A percentile compares a stretch with the other conserved stretches of the same genome.
Evolutionary conservation across 768 basidiomycete species (phyloP).

Genomic region (Postia placenta): DNA sequence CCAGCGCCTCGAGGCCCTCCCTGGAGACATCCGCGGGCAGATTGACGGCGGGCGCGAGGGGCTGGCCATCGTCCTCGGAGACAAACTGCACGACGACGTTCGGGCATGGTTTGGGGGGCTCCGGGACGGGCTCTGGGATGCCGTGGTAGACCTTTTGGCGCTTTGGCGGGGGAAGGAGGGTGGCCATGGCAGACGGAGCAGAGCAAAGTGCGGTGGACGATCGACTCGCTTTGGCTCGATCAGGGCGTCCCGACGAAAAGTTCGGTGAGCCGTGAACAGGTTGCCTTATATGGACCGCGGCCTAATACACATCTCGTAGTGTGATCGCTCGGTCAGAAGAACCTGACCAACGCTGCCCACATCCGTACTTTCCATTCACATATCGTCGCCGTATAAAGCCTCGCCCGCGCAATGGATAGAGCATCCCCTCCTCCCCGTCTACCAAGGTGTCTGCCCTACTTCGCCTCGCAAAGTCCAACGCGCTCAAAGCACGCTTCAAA

Average conservation of each 20-base stretch:
- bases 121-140: slow-evolving; percentile 55
- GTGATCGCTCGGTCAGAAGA: not conserved
- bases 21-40: slow-evolving; percentile 82
- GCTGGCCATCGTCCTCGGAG: slow-evolving; percentile 75
- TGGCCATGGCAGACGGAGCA: slow-evolving; percentile 58
- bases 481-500: not conserved
- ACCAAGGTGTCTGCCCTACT: slow-evolving; percentile 10
- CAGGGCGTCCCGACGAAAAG: not conserved
- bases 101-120: slow-evolving; percentile 41
- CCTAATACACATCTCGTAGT: slow-evolving; percentile 1
- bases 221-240: not conserved
- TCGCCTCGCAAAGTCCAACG: not conserved
- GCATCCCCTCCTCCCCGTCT: not conserved
- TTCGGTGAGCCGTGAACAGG: slow-evolving; percentile 11
- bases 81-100: slow-evolving; percentile 90
- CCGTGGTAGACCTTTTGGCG: slow-evolving; percentile 80
- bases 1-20: slow-evolving; percentile 80
- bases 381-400: not conserved
- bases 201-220: not conserved
- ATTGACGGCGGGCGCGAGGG: slow-evolving; percentile 83
- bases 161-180: slow-evolving; percentile 83
- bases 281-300: slow-evolving; percentile 3
- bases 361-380: not conserved
- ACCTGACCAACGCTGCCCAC: slow-evolving; percentile 2
- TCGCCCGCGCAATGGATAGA: not conserved